Conservation (phyloP, 2,329 filamentous ascomycete species). For the Fusarium devonianum region DNA sequence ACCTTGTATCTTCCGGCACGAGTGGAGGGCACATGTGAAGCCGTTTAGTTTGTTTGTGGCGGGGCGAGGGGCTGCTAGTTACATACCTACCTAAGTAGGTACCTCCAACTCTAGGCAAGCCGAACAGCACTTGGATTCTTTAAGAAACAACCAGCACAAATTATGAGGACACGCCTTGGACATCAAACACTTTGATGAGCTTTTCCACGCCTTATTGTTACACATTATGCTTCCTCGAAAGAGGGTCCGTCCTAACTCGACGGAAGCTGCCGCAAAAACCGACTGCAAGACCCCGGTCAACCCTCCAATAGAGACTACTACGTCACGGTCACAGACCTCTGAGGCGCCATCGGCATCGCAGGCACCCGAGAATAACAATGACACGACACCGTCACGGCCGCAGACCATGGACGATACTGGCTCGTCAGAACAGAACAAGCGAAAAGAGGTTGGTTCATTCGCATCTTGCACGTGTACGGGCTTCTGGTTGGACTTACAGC, state of each 20-base stretch:
- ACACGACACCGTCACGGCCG: conserved; percentile 25
- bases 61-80: conserved; percentile 8
- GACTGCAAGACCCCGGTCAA: conserved; percentile 23
- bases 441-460: conserved; percentile 23
- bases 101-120: conserved; percentile 25
- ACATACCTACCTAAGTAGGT: conserved; percentile 1
- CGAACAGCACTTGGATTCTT: conserved; percentile 34
- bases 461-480: neutral
- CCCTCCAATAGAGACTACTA: conserved; percentile 30
- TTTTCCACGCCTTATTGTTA: conserved; percentile 1
- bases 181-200: conserved; percentile 14
- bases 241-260: conserved; percentile 43
- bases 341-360: conserved; percentile 32
- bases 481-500: conserved; percentile 7
- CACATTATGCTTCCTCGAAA: conserved; percentile 46
- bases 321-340: conserved; percentile 41
- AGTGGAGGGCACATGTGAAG: no score
- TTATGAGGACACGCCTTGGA: conserved; percentile 8
- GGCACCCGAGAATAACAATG: conserved; percentile 20
- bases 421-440: conserved; percentile 13
- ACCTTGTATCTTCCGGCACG: conserved; percentile 7
- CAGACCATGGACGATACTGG: conserved; percentile 21
- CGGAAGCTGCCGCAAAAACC: conserved; percentile 29
- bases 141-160: conserved; percentile 17
- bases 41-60: conserved; percentile 3